Percentiles rank a stretch among this genome's conserved stretches.
These are phyloP conservation scores for Pterocarpus macrocarpus DNA, from an alignment of 306 rosid species.

Conservation along the genomic window DNA sequence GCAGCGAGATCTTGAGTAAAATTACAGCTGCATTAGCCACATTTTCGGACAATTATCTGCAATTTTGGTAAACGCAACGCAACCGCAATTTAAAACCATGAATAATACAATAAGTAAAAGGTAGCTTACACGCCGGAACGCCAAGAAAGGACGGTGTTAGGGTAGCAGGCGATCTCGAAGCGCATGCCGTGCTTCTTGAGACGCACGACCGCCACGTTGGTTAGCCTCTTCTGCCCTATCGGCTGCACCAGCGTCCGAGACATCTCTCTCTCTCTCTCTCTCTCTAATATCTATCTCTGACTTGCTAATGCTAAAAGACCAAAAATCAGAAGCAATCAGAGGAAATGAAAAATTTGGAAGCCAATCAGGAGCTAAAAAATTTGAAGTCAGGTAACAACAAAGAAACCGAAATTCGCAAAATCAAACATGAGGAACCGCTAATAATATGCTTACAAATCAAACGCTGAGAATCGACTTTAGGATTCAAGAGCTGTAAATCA, in stretches of 20 bases:
- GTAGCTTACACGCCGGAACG: conserved; percentile 92
- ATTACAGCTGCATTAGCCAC: not conserved
- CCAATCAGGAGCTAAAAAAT: no score
- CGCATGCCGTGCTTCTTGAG: conserved; percentile 83
- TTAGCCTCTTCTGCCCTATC: conserved; percentile 91
- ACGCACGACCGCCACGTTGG: conserved; percentile 96
- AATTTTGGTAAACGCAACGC: not conserved
- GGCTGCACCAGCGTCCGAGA: conserved; percentile 84
- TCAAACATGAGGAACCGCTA: no score
- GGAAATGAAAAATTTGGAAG: not conserved
- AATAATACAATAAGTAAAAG: not conserved
- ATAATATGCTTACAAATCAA: no score
- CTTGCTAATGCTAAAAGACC: not conserved
- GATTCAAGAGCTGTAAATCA: no score
- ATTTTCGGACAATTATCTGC: not conserved
- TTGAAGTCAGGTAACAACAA: no score
- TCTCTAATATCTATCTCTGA: not conserved
- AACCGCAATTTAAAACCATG: not conserved
- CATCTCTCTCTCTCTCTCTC: conserved; percentile 43
- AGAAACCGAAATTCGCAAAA: no score
- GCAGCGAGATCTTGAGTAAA: not conserved
- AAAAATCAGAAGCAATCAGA: not conserved
- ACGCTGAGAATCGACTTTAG: no score
- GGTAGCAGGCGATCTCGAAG: conserved; percentile 93
- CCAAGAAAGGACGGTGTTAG: conserved; percentile 96